phyloP scores from a whole-genome alignment of 2,329 filamentous ascomycete genomes.

The Cordyceps farinosa region DNA sequence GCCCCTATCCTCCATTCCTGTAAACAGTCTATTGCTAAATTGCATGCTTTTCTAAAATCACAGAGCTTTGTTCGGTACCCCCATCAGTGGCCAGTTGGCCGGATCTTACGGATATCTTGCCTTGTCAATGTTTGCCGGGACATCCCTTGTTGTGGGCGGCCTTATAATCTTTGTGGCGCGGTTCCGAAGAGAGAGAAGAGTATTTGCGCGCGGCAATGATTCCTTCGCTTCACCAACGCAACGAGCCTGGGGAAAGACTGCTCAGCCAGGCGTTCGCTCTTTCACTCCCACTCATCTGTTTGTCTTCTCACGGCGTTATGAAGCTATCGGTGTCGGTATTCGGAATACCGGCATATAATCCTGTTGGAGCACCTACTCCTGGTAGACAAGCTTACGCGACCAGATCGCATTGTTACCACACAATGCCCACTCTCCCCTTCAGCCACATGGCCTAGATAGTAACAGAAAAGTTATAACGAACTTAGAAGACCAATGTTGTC shows the following conservation, averaged over 20 bases:
- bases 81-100: constrained; percentile 6
- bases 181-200: not conserved
- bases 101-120: constrained; percentile 10
- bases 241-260: not conserved
- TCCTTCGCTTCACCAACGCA: not conserved
- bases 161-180: constrained; percentile 5
- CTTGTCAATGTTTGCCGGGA: constrained; percentile 7
- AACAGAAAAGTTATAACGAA: too few species aligned
- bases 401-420: too few species aligned
- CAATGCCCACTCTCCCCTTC: too few species aligned
- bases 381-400: too few species aligned
- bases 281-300: not conserved
- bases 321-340: too few species aligned
- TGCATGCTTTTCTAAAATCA: not conserved
- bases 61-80: constrained; percentile 12
- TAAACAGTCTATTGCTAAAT: not conserved
- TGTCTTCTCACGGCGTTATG: not conserved
- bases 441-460: too few species aligned
- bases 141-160: constrained; percentile 2
- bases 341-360: too few species aligned
- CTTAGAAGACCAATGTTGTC: not conserved
- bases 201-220: constrained; percentile 11
- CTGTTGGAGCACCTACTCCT: too few species aligned
- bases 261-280: not conserved
- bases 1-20: not conserved